These are phyloP conservation scores for Hygrophorus pudorinus DNA, from an alignment of 768 basidiomycete species.

Conservation along the genomic window DNA sequence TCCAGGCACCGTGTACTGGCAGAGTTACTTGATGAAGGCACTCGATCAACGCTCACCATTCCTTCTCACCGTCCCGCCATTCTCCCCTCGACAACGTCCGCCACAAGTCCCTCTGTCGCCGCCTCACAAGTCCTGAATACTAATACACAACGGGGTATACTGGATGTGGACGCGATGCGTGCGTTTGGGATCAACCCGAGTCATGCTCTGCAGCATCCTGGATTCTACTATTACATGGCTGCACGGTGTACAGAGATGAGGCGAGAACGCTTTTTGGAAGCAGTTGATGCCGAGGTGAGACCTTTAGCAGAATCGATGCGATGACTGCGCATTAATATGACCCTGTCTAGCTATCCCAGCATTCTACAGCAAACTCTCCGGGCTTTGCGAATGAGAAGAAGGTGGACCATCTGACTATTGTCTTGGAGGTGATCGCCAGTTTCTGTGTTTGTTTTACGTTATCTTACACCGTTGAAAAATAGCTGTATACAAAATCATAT, in stretches of 20 bases:
- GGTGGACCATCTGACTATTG: constrained; percentile 75
- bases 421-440: constrained; percentile 60
- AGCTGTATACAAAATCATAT: constrained; percentile 94
- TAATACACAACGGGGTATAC: constrained; percentile 6
- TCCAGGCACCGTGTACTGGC: constrained; percentile 79
- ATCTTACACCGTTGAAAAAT: constrained; percentile 1
- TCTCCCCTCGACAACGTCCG: constrained; percentile 17
- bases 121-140: constrained; percentile 7
- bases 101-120: constrained; percentile 7
- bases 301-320: not conserved
- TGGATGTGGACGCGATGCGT: constrained; percentile 52
- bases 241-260: constrained; percentile 78
- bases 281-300: constrained; percentile 47
- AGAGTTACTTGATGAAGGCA: constrained; percentile 82
- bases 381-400: constrained; percentile 87
- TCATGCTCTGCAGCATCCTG: constrained; percentile 81
- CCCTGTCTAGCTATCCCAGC: not conserved
- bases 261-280: constrained; percentile 52
- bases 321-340: not conserved
- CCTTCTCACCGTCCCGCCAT: constrained; percentile 44
- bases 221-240: constrained; percentile 87
- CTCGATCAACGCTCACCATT: constrained; percentile 48
- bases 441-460: not conserved
- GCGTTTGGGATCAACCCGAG: constrained; percentile 68
- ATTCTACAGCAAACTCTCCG: constrained; percentile 17